These are phyloP conservation scores for Zizania palustris DNA, from an alignment of 202 grass and related monocot genomes.

Conservation along the genomic window DNA sequence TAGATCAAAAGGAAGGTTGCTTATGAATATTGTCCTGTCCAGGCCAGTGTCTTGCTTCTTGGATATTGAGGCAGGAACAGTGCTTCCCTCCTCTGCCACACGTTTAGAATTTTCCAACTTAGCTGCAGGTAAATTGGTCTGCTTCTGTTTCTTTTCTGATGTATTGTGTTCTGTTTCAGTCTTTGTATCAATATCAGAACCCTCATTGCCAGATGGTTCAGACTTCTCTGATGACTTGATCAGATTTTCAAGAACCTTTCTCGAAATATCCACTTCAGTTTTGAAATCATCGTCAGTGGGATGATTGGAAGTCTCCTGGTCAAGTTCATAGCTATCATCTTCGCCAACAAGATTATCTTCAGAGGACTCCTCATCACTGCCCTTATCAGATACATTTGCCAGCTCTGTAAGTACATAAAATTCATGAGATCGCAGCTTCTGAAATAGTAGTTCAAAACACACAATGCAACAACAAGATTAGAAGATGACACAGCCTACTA, in stretches of 20 bases:
- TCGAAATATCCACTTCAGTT: conserved; percentile 74
- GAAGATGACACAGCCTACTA: neutral
- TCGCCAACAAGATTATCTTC: conserved; percentile 60
- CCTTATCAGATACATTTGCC: conserved; percentile 44
- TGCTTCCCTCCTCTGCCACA: conserved; percentile 35
- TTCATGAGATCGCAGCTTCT: conserved; percentile 18
- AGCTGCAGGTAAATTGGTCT: conserved; percentile 38
- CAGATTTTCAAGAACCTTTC: conserved; percentile 82
- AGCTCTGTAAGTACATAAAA: conserved; percentile 53
- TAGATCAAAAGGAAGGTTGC: conserved; percentile 93
- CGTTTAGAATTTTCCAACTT: conserved; percentile 30
- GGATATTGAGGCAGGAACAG: conserved; percentile 30
- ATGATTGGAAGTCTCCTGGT: conserved; percentile 44
- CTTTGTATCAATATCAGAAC: conserved; percentile 54
- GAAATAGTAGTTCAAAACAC: conserved; percentile 27
- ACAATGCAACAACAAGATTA: conserved; percentile 22
- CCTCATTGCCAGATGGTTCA: conserved; percentile 47
- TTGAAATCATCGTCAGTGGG: conserved; percentile 62
- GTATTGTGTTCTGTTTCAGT: conserved; percentile 48
- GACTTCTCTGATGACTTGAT: conserved; percentile 66
- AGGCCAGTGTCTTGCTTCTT: conserved; percentile 58
- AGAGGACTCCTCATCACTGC: conserved; percentile 52
- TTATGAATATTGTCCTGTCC: conserved; percentile 88
- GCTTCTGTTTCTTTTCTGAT: conserved; percentile 43
- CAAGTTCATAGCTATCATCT: conserved; percentile 48